These are phyloP conservation scores for Aristolochia californica DNA, from an alignment of 164 flowering plant genomes.

Conservation along the genomic window DNA sequence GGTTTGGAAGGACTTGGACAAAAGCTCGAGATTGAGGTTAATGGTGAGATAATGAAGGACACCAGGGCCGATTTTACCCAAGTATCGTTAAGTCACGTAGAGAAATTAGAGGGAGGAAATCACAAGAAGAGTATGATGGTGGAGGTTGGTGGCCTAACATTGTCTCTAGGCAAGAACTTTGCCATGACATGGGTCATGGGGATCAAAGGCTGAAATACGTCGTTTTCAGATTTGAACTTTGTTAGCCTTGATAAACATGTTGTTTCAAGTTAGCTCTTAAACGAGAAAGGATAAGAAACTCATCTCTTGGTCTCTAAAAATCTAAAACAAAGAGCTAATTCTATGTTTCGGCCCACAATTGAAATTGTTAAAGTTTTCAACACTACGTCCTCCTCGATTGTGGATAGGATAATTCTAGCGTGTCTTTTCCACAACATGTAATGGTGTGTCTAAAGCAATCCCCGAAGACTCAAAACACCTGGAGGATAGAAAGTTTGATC, in stretches of 20 bases:
- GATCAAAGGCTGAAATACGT: conserved; percentile 17
- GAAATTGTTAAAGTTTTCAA: too few relatives aligned
- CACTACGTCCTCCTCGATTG: too few relatives aligned
- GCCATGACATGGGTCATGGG: conserved; percentile 59
- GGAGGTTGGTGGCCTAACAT: conserved; percentile 30
- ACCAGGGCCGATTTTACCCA: conserved; percentile 16
- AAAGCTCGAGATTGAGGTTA: conserved; percentile 28
- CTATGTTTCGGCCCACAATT: too few relatives aligned
- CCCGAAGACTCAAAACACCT: too few relatives aligned
- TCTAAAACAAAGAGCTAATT: too few relatives aligned
- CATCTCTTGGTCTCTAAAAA: not conserved
- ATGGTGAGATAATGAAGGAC: conserved; percentile 22
- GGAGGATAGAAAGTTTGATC: too few relatives aligned
- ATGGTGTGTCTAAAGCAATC: too few relatives aligned
- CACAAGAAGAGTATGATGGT: conserved; percentile 39
- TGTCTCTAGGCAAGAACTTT: conserved; percentile 56
- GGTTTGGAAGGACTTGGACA: conserved; percentile 38
- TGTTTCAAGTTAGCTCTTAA: too few relatives aligned
- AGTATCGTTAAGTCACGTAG: conserved; percentile 5
- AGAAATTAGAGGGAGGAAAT: conserved; percentile 21
- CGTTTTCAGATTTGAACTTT: not conserved
- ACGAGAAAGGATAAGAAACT: too few relatives aligned
- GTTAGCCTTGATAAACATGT: not conserved
- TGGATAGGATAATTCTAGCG: too few relatives aligned
- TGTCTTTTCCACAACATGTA: too few relatives aligned